Percentiles rank a stretch among this genome's conserved stretches.
Conservation (phyloP, 805 yeast species). For the Metschnikowia similis region DNA sequence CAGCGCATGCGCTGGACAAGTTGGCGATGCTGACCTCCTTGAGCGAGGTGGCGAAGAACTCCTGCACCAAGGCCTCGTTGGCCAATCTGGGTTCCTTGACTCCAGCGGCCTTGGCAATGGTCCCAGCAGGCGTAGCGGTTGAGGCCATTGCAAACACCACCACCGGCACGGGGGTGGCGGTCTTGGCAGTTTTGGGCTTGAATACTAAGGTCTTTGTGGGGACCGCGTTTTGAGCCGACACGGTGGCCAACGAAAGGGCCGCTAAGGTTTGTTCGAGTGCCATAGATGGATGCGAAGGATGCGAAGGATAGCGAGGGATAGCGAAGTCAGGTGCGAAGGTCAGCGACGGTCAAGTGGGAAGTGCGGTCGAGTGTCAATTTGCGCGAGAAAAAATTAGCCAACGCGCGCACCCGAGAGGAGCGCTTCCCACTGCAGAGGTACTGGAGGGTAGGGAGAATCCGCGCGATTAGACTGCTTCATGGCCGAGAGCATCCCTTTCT, state of each 20-base stretch:
- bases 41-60: constrained; percentile 54
- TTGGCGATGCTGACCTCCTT: constrained; percentile 61
- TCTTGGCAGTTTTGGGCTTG: constrained; percentile 87
- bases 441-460: too few species aligned
- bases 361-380: too few species aligned
- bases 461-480: too few species aligned
- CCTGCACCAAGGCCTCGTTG: constrained; percentile 68
- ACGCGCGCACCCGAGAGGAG: too few species aligned
- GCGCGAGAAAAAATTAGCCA: too few species aligned
- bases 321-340: not conserved
- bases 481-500: too few species aligned
- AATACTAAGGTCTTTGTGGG: constrained; percentile 75
- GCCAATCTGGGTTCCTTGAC: constrained; percentile 88
- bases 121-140: constrained; percentile 64
- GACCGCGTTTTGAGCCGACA: constrained; percentile 45
- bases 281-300: constrained; percentile 32
- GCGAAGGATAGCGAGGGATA: not conserved
- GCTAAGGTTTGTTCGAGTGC: constrained; percentile 67
- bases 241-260: constrained; percentile 57
- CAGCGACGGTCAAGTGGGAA: too few species aligned
- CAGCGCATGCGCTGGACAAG: constrained; percentile 41
- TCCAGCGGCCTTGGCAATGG: constrained; percentile 61
- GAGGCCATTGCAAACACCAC: constrained; percentile 70
- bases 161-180: constrained; percentile 74
- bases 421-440: too few species aligned